phyloP scores from a whole-genome alignment of 2,329 filamentous ascomycete species.

The Fusarium aywerte region DNA sequence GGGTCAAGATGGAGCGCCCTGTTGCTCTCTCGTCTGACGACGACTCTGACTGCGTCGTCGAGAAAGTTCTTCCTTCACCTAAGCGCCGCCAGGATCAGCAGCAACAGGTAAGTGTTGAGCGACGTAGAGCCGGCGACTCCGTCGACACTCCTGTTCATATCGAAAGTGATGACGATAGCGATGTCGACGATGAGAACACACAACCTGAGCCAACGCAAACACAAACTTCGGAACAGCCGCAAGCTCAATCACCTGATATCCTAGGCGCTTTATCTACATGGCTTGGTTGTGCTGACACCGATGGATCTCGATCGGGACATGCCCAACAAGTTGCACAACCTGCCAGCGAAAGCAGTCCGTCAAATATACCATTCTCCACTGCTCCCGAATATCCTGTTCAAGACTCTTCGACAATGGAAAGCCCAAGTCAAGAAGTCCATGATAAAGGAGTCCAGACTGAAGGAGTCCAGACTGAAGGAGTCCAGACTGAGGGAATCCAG shows the following conservation, averaged over 20 bases:
- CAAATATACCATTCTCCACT: constrained; percentile 9
- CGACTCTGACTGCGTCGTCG: constrained; percentile 35
- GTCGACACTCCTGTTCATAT: background rate
- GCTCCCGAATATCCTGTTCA: constrained; percentile 6
- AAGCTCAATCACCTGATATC: background rate
- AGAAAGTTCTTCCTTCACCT: constrained; percentile 26
- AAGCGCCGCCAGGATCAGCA: constrained; percentile 8
- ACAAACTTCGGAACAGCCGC: background rate
- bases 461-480: too few relatives aligned
- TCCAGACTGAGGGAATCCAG: too few relatives aligned
- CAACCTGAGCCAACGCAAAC: background rate
- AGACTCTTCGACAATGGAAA: background rate
- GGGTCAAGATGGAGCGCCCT: background rate
- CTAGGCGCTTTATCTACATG: background rate
- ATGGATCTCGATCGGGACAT: background rate
- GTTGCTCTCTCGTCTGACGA: background rate
- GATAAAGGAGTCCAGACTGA: too few relatives aligned
- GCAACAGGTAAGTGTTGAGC: constrained; percentile 21
- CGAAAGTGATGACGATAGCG: background rate
- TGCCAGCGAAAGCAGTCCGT: background rate
- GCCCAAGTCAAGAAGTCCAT: constrained; percentile 14
- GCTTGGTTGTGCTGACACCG: background rate
- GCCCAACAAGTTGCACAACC: background rate
- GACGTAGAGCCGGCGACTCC: constrained; percentile 15
- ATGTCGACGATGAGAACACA: constrained; percentile 10